Conservation (phyloP, 345 rosid genomes). For the Odontarrhena argentea region DNA sequence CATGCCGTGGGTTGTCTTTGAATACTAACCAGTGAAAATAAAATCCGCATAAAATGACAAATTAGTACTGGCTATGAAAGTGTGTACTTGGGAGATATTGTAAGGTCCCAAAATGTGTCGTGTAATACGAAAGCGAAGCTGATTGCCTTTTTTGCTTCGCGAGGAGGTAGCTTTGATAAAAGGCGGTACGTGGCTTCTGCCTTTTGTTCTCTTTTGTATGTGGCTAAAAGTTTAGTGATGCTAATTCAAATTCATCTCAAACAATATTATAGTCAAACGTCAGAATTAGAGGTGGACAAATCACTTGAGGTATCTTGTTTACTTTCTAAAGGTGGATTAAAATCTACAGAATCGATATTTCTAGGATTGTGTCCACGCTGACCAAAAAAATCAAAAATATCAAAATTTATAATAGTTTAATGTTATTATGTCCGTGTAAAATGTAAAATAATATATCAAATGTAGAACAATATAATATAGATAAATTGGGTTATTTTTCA, state of each 20-base stretch:
- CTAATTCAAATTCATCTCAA: not conserved
- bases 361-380: too few relatives aligned
- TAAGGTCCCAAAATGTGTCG: not conserved
- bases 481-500: too few relatives aligned
- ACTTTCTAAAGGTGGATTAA: too few relatives aligned
- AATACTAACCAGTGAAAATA: not conserved
- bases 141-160: slow-evolving; percentile 23
- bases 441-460: too few relatives aligned
- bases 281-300: not conserved
- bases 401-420: too few relatives aligned
- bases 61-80: not conserved
- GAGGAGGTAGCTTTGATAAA: slow-evolving; percentile 25
- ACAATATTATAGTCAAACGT: not conserved
- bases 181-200: slow-evolving; percentile 10
- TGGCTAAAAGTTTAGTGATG: not conserved
- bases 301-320: not conserved
- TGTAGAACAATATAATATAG: too few relatives aligned
- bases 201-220: slow-evolving; percentile 14
- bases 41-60: not conserved
- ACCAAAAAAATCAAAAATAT: too few relatives aligned
- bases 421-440: too few relatives aligned
- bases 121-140: slow-evolving; percentile 12
- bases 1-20: too few relatives aligned
- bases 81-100: slow-evolving; percentile 8
- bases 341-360: too few relatives aligned